Evolutionary conservation across 2,329 filamentous ascomycete species (phyloP).

Genomic region (Aspergillus vadensis): DNA sequence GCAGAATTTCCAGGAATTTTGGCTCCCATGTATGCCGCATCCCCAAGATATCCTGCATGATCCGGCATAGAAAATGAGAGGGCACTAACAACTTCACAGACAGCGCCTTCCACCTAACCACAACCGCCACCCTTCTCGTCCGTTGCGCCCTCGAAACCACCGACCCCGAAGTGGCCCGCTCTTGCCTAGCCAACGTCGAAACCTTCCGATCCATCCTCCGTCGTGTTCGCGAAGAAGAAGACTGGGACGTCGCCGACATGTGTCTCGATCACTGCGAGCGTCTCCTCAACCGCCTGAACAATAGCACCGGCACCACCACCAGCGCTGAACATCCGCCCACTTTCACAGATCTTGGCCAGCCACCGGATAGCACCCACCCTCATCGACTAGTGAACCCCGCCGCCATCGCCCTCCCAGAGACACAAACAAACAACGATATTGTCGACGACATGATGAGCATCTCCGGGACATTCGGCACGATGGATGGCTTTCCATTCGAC

Average conservation of each 20-base stretch:
- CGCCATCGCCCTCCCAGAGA: slow-evolving; percentile 45
- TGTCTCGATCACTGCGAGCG: slow-evolving; percentile 54
- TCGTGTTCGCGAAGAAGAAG: slow-evolving; percentile 51
- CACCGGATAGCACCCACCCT: slow-evolving; percentile 17
- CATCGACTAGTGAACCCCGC: slow-evolving; percentile 40
- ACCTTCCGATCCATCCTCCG: slow-evolving; percentile 52
- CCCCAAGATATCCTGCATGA: not conserved
- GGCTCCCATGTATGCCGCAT: slow-evolving; percentile 48
- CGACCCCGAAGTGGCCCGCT: slow-evolving; percentile 48
- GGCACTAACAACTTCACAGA: slow-evolving; percentile 30
- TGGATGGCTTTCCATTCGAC: slow-evolving; percentile 50
- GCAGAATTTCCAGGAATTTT: slow-evolving; percentile 55
- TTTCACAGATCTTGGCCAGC: not conserved
- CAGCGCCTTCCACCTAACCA: slow-evolving; percentile 56
- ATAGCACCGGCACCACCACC: slow-evolving; percentile 24
- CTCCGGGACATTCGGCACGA: slow-evolving; percentile 48
- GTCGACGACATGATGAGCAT: slow-evolving; percentile 52
- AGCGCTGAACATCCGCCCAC: not conserved
- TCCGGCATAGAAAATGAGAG: not conserved
- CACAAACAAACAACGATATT: slow-evolving; percentile 48
- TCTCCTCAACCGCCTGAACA: slow-evolving; percentile 46
- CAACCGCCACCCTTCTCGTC: slow-evolving; percentile 56
- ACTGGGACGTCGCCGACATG: slow-evolving; percentile 60
- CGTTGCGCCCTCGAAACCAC: slow-evolving; percentile 55
- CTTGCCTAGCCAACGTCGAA: slow-evolving; percentile 52